Evolutionary conservation across 306 rosid genomes (phyloP).

Genomic region (Alnus rubra): DNA sequence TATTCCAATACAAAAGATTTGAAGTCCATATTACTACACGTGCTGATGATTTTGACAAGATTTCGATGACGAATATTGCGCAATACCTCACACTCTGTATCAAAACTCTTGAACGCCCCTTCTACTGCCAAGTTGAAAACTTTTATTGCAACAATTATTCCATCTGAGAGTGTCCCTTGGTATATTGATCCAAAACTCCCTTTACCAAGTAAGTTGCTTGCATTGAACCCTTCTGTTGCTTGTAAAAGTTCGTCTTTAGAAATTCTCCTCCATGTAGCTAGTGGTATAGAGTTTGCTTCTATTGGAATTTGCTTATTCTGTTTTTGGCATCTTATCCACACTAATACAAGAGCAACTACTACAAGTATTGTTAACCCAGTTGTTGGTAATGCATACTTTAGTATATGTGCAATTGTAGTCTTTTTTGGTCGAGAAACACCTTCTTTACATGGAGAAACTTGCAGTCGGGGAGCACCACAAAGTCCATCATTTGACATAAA

Average conservation of each 20-base stretch:
- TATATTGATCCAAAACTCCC: conserved; percentile 34
- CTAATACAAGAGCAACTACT: neutral
- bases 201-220: conserved; percentile 22
- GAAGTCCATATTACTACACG: conserved; percentile 32
- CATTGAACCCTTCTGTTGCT: conserved; percentile 26
- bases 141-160: conserved; percentile 26
- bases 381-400: conserved; percentile 21
- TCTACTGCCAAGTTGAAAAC: conserved; percentile 22
- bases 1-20: conserved; percentile 31
- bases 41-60: conserved; percentile 23
- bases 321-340: neutral
- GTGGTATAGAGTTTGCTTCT: neutral
- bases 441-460: conserved; percentile 28
- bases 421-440: neutral
- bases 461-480: conserved; percentile 28
- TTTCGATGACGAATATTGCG: conserved; percentile 29
- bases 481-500: conserved; percentile 36
- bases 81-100: conserved; percentile 25
- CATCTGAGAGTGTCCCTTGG: conserved; percentile 28
- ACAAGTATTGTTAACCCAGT: conserved; percentile 8
- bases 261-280: conserved; percentile 17
- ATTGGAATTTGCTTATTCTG: neutral
- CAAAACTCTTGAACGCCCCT: conserved; percentile 18
- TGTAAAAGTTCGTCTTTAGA: conserved; percentile 26
- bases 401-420: neutral